Evolutionary conservation across 2,329 filamentous ascomycete genomes (phyloP), one percentile per base, ranked within the genome.

Genomic region (Bipolaris victoriae): DNA sequence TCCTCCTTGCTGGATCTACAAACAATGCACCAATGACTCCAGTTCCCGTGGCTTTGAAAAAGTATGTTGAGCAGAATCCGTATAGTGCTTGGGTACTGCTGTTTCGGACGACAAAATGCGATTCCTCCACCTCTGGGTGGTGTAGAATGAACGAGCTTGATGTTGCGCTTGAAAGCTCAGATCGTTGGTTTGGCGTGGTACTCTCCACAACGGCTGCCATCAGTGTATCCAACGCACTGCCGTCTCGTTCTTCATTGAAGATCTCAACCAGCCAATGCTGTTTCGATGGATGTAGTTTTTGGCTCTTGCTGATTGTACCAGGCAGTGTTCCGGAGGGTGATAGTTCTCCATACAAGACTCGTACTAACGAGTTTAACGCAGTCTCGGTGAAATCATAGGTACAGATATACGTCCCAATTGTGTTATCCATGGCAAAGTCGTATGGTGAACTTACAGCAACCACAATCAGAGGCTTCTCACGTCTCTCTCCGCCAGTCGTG

Each of bases 331-430:
- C 86, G 6, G 80, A 80, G 0, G 86, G 82, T 1, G 78, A 78
- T 24, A 87, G 75, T 59, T 96, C 91, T 9, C 93, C 93, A 66
- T 94, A 94, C 0, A 97, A 79, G 0, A 91, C 90, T 57, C 91
- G 88, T 16, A 96, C 91, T 4, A 97, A 80, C 1, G 92, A 91
- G 59, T 90, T 88, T 79, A 97, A 86, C 16, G 94, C 92, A 7
- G 90, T 94, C 68, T 97, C 94, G 0, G 94, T 97, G 70, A 97
- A 97, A 78, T 97, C 93, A 75, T 96, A 97, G 0, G 93, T 97
- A 80, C 94, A 97, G 39, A 98, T 84, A 69, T 97, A 97, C 1
- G 93, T 97, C 5, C 91, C 90, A 39, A 98, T 94, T 0, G 88
- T 88, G 63, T 90, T 89, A 70, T 98, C 94, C 85, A 94, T 92